Conservation (phyloP, 768 basidiomycete genomes). For the Crepidotus variabilis region DNA sequence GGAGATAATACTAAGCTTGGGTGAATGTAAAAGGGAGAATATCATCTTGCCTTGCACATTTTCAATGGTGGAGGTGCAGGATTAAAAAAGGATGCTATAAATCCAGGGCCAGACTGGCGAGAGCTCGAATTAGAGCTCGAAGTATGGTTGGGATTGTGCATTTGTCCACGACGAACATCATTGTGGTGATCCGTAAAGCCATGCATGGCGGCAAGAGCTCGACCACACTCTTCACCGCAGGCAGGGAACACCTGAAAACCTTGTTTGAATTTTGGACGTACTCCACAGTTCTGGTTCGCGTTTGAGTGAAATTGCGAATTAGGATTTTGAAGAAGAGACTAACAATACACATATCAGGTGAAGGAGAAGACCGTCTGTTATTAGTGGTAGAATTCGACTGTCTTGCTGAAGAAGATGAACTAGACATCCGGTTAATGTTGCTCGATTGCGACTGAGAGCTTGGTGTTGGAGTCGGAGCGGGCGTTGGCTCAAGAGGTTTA, state of each 20-base stretch:
- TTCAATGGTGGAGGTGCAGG: slow-evolving; percentile 5
- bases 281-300: background rate
- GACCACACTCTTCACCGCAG: background rate
- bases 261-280: background rate
- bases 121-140: background rate
- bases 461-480: background rate
- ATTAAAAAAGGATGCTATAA: background rate
- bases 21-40: background rate
- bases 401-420: background rate
- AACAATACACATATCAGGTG: background rate
- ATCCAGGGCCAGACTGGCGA: background rate
- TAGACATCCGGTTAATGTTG: background rate
- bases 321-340: background rate
- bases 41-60: slow-evolving; percentile 7
- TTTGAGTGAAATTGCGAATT: background rate
- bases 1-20: background rate
- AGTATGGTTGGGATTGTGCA: background rate
- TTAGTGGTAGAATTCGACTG: background rate
- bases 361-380: background rate
- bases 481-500: background rate
- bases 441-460: background rate
- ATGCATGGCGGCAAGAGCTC: background rate
- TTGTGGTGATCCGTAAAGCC: background rate
- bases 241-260: background rate
- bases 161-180: background rate